A percentile compares a stretch with the other conserved stretches of the same genome.
These are phyloP conservation scores for Mangifera indica DNA, from an alignment of 345 rosid genomes.

Conservation along the genomic window DNA sequence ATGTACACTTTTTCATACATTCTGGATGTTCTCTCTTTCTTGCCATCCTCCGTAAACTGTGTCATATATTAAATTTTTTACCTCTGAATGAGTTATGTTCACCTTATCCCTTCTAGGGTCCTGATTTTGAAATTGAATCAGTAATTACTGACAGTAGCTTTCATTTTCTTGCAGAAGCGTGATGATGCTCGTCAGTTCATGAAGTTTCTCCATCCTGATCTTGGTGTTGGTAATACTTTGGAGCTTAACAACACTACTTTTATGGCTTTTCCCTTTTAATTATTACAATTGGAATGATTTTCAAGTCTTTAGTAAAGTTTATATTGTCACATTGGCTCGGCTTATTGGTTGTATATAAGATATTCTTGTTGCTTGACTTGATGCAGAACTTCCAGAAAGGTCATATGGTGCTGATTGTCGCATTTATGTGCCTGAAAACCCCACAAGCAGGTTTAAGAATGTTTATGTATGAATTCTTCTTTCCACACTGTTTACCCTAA, in stretches of 20 bases:
- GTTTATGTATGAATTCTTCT: constrained; percentile 96
- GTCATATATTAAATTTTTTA: not conserved
- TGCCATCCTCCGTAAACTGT: not conserved
- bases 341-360: constrained; percentile 6
- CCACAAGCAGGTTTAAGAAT: constrained; percentile 98
- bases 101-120: not conserved
- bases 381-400: constrained; percentile 95
- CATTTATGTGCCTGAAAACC: constrained; percentile 76
- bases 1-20: no score
- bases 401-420: constrained; percentile 98
- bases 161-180: constrained; percentile 59
- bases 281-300: not conserved
- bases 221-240: constrained; percentile 76
- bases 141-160: constrained; percentile 29
- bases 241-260: not conserved
- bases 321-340: not conserved
- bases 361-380: constrained; percentile 9
- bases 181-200: constrained; percentile 95
- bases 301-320: not conserved
- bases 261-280: not conserved
- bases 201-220: constrained; percentile 98
- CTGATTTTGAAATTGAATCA: constrained; percentile 5
- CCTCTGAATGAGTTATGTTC: not conserved
- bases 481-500: constrained; percentile 29
- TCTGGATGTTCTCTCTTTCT: not conserved